These are phyloP conservation scores for Neltuma alba DNA, from an alignment of 306 rosid species.

Conservation along the genomic window DNA sequence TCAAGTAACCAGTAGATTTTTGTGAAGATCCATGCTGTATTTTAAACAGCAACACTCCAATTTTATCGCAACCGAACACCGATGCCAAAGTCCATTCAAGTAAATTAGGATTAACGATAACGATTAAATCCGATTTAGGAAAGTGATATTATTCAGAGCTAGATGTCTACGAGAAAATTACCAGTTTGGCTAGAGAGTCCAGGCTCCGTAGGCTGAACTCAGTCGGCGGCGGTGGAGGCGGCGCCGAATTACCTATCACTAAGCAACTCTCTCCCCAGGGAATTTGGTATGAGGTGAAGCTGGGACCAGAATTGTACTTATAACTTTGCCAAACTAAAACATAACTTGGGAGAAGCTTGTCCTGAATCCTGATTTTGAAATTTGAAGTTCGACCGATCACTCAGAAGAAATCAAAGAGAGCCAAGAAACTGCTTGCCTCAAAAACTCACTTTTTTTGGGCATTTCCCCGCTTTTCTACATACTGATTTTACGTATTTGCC, in stretches of 20 bases:
- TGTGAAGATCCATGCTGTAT: not conserved
- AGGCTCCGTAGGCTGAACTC: not conserved
- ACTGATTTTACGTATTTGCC: slow-evolving; percentile 19
- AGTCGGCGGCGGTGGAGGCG: not conserved
- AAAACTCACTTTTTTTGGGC: not conserved
- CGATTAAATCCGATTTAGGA: not conserved
- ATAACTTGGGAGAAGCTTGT: not conserved
- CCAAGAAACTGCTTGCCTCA: not conserved
- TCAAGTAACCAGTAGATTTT: not conserved
- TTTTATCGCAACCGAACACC: not conserved
- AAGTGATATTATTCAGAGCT: not conserved
- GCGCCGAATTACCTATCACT: not conserved
- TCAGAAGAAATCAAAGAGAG: too few species aligned
- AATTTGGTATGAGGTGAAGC: not conserved
- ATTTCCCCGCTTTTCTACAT: too few species aligned
- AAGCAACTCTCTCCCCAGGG: not conserved
- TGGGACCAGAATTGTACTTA: not conserved
- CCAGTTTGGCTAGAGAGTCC: not conserved
- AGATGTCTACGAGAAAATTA: not conserved
- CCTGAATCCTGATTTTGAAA: not conserved
- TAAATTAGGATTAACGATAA: not conserved
- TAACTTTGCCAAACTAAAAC: not conserved
- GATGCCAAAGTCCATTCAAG: not conserved
- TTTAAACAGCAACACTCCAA: not conserved
- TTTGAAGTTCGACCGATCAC: not conserved